These are phyloP conservation scores for Cyclanthera cordifolia DNA, from an alignment of 306 rosid species.

Conservation along the genomic window DNA sequence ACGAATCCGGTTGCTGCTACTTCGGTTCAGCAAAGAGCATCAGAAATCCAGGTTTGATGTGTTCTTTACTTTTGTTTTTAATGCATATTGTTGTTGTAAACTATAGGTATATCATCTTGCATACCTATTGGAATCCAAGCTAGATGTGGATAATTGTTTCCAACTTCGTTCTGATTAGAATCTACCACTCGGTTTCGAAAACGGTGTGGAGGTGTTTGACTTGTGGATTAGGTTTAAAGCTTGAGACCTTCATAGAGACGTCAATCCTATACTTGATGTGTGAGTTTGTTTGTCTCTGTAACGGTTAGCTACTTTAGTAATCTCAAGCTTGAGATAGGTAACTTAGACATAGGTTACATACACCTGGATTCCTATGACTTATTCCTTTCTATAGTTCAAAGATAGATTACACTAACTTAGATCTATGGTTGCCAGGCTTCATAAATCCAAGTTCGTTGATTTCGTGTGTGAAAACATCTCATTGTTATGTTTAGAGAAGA, in stretches of 20 bases:
- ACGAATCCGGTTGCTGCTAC: conserved; percentile 26
- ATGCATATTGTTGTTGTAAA: background rate
- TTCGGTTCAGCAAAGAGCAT: conserved; percentile 28
- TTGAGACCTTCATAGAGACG: too few relatives aligned
- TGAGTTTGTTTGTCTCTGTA: too few relatives aligned
- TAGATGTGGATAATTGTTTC: background rate
- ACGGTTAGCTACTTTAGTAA: too few relatives aligned
- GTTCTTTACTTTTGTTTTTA: background rate
- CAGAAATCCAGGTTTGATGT: conserved; percentile 46
- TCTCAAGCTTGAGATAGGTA: too few relatives aligned
- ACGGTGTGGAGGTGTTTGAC: too few relatives aligned
- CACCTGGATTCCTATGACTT: background rate
- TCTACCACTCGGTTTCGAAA: too few relatives aligned
- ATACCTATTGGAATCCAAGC: background rate
- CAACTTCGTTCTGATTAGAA: background rate
- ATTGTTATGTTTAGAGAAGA: background rate
- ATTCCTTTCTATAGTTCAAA: background rate
- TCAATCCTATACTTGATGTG: too few relatives aligned
- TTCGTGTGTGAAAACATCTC: background rate
- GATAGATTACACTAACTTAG: background rate
- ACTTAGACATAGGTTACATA: too few relatives aligned
- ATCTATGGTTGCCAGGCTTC: background rate
- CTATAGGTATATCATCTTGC: background rate
- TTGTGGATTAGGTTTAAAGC: too few relatives aligned
- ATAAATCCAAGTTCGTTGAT: too few relatives aligned